These are phyloP conservation scores for Zygoascus hellenicus DNA, from an alignment of 1,139 yeast species.

Conservation along the genomic window DNA sequence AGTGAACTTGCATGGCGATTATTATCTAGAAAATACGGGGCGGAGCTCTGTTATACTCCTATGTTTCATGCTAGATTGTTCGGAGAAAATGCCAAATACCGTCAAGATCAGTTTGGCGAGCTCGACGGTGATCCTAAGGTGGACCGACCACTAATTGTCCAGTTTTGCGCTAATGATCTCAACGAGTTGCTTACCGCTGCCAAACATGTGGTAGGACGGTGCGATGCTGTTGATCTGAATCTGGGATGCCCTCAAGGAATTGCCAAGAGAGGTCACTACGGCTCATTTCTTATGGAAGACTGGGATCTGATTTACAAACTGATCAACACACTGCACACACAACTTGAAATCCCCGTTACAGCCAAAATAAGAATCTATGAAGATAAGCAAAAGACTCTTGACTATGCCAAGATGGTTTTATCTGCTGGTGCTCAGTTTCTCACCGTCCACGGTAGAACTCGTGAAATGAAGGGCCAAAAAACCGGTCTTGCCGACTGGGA, in stretches of 20 bases:
- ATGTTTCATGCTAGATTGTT: constrained; percentile 93
- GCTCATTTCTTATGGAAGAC: constrained; percentile 94
- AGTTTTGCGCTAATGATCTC: constrained; percentile 95
- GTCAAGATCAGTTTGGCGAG: constrained; percentile 68
- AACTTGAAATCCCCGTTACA: constrained; percentile 81
- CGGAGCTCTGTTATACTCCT: constrained; percentile 91
- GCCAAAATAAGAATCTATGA: constrained; percentile 92
- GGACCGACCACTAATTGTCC: constrained; percentile 92
- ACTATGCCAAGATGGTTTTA: constrained; percentile 86
- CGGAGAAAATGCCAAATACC: constrained; percentile 76
- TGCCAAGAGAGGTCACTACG: constrained; percentile 90
- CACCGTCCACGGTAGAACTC: constrained; percentile 90
- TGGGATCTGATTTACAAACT: constrained; percentile 78
- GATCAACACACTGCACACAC: constrained; percentile 65
- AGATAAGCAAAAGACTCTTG: constrained; percentile 74
- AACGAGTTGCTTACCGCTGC: constrained; percentile 91
- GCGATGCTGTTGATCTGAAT: constrained; percentile 95
- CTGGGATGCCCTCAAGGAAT: constrained; percentile 98
- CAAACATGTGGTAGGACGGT: constrained; percentile 77
- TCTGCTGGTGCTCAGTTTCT: constrained; percentile 93
- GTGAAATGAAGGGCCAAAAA: constrained; percentile 95
- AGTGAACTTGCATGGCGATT: constrained; percentile 95
- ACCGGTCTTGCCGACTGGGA: constrained; percentile 97
- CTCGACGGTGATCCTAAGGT: constrained; percentile 64
- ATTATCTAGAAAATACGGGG: constrained; percentile 81